Evolutionary conservation across 2,329 filamentous ascomycete species (phyloP), one percentile per base, ranked within the genome.

Genomic region (Colletotrichum sp.): DNA sequence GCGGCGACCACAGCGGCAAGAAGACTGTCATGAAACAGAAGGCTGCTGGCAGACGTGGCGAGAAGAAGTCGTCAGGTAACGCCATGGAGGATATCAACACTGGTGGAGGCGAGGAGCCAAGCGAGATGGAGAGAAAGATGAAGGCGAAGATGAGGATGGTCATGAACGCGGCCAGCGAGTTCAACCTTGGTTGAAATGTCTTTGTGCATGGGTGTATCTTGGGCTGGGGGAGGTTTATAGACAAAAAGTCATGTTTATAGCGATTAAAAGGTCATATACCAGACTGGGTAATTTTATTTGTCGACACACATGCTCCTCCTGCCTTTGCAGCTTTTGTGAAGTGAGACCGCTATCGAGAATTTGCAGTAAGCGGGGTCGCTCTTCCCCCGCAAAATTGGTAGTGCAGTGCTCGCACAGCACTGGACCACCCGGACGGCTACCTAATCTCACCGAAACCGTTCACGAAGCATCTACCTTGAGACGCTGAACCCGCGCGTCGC

Each of bases 51-150:
- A 76, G 63, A 57, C 74, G 71, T 66, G 75, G 74, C 16, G 74
- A 71, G 6, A 78, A 65, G 66, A 69, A 78, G 74, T 57, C 80
- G 75, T 75, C 75, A 59, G 52, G 77, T 78, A 77, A 72, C 32
- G 72, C 79, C 73, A 75, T 81, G 84, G 65, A 83, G 84, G 78
- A 83, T 34, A 70, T 72, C 28, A 69, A 77, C 60, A 76, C 72
- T 52, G 78, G 76, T 8, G 78, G 78, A 44, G 78, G 77, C 8
- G 83, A 82, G 30, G 83, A 85, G 79, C 85, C 82, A 52, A 86
- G 82, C 71, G 84, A 83, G 89, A 91, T 82, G 90, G 92, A 92
- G 77, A 91, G 88, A 83, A 91, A 89, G 84, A 94, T 91, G 91
- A 86, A 92, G 86, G 90, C 90, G 86, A 93, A 91, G 85, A 91